Evolutionary conservation across 805 yeast genomes (phyloP), one percentile per base, ranked within the genome.

Genomic region (Saccharomycopsis sp.): DNA sequence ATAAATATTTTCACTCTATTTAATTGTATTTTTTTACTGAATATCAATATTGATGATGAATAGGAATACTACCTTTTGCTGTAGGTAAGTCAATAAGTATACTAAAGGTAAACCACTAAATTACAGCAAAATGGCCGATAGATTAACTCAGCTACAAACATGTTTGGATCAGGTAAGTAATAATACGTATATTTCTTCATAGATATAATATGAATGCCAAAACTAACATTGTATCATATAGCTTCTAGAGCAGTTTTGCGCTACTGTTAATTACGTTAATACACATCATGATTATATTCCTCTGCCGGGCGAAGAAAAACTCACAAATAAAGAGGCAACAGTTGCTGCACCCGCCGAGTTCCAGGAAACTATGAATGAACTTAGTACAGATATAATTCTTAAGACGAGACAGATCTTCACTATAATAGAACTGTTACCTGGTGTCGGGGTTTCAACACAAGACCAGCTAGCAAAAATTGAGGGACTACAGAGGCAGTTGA

Each of bases 351-450:
- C 81, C 0, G 80, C 78, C 52, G 75, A 74, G 50, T 73, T 71
- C 57, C 56, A 65, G n/a, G 65, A 63, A n/a, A 87, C 85, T 25
- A 78, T 84, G 53, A 83, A 82, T 64, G 98, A 94, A 68, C 76
- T 94, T 7, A 81, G 96, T 1, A 82, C 88, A 0, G 99, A 93
- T 68, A 80, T 93, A 7, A 88, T 92, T 24, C 72, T 90, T 59
- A 92, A 92, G 67, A 82, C 96, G 3, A 80, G 96, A 65, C 98
- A 94, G 69, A 87, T 93, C 15, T 80, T 89, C 47, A 84, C 88
- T 66, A 80, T 93, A 25, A 91, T 93, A 47, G 96, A 89, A 67
- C 83, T 96, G 1, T 74, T 93, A 50, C 99, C 99, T 0, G 98
- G 97, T 12, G 89, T 90, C 1, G 97, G 96, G 7, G 92, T 87